Evolutionary conservation across 768 basidiomycete species (phyloP).

Genomic region (Xerocomus brunneocitrinus): DNA sequence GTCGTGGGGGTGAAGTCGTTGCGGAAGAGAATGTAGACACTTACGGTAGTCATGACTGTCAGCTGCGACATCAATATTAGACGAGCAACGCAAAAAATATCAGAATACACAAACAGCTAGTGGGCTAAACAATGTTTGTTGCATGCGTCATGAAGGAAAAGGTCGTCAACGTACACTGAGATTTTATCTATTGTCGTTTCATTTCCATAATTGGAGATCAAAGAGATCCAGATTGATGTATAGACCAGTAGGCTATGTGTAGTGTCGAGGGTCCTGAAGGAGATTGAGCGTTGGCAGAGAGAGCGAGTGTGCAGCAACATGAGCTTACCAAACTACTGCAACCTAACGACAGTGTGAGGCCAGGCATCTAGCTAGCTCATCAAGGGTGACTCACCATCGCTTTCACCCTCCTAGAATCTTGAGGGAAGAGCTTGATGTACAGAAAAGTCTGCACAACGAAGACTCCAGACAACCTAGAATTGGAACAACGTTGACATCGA

Average conservation of each 20-base stretch:
- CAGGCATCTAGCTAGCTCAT: neutral
- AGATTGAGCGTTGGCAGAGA: neutral
- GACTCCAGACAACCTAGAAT: constrained; percentile 26
- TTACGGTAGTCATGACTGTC: constrained; percentile 31
- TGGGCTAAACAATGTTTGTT: constrained; percentile 9
- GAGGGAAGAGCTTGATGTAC: constrained; percentile 29
- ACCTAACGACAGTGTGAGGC: constrained; percentile 15
- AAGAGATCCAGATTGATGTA: constrained; percentile 38
- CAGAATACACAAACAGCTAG: constrained; percentile 22
- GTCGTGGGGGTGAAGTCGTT: constrained; percentile 9
- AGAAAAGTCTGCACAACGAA: constrained; percentile 26
- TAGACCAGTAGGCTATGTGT: constrained; percentile 40
- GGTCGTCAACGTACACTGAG: constrained; percentile 35
- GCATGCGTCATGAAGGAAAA: neutral
- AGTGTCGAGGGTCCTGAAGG: constrained; percentile 32
- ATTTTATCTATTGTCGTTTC: constrained; percentile 37
- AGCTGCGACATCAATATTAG: constrained; percentile 13
- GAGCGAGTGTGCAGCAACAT: neutral
- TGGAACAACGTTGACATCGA: neutral
- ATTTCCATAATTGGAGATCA: constrained; percentile 43
- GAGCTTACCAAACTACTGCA: constrained; percentile 23
- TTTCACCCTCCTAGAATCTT: constrained; percentile 20
- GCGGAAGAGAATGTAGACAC: neutral
- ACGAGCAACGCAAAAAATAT: neutral
- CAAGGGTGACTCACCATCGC: constrained; percentile 14